Percentiles rank a stretch among this genome's conserved stretches.
Evolutionary conservation across 257 asterid species (phyloP).

Genomic region (Nemophila menziesii): DNA sequence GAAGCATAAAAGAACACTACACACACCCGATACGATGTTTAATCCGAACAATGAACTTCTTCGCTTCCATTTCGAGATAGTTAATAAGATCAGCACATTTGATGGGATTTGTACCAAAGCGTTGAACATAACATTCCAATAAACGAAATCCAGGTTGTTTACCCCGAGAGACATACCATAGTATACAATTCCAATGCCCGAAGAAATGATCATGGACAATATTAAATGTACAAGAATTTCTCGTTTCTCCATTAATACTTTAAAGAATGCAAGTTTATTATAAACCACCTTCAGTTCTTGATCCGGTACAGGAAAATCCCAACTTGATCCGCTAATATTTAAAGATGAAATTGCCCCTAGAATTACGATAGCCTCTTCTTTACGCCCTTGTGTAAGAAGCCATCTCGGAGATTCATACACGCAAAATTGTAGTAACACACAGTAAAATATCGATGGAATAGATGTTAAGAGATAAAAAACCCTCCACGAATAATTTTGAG

Average conservation of each 20-base stretch:
- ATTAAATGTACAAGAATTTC: neutral
- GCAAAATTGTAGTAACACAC: neutral
- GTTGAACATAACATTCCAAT: neutral
- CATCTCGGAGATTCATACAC: neutral
- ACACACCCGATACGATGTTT: conserved; percentile 18
- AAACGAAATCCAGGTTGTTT: neutral
- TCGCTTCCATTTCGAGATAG: conserved; percentile 18
- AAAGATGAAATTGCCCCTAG: neutral
- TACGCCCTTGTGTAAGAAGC: neutral
- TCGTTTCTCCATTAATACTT: neutral
- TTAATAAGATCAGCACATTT: conserved; percentile 9
- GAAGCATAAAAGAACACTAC: conserved; percentile 11
- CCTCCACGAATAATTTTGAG: neutral
- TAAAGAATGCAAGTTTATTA: neutral
- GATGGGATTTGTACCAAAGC: conserved; percentile 21
- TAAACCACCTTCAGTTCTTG: neutral
- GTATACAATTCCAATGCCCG: neutral
- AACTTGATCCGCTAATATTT: neutral
- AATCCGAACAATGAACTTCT: conserved; percentile 17
- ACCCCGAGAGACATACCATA: neutral
- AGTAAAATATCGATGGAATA: neutral
- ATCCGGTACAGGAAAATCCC: neutral
- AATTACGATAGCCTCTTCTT: neutral
- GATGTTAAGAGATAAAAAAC: neutral
- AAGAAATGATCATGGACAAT: neutral